These are phyloP conservation scores for Leptographium procerum DNA, from an alignment of 2,329 filamentous ascomycete species.

Conservation along the genomic window DNA sequence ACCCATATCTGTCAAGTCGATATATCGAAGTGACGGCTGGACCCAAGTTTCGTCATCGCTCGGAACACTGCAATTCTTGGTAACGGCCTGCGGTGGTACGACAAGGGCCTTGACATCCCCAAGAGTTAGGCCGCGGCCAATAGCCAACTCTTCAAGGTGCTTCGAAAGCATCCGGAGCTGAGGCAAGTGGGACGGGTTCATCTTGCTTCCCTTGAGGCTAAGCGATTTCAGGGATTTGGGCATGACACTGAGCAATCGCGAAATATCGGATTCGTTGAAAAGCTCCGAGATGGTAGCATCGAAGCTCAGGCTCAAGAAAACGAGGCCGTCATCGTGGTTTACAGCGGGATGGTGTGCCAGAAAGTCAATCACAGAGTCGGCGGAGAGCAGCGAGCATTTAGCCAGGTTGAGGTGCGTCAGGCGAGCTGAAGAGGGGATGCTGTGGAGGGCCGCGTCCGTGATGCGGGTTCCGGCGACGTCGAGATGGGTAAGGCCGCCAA, in stretches of 20 bases:
- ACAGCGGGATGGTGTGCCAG: constrained; percentile 60
- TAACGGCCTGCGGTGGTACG: constrained; percentile 30
- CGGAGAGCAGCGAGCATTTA: constrained; percentile 60
- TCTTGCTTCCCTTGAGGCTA: constrained; percentile 63
- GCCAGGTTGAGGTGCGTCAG: constrained; percentile 70
- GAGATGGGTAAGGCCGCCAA: constrained; percentile 60
- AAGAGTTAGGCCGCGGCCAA: constrained; percentile 57
- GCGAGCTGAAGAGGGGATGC: constrained; percentile 58
- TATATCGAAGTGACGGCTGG: constrained; percentile 55
- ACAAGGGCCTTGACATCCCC: constrained; percentile 57
- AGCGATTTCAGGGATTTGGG: constrained; percentile 59
- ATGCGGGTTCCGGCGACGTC: constrained; percentile 71
- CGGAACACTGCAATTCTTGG: neutral
- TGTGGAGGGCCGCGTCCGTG: constrained; percentile 57
- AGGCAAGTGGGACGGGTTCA: constrained; percentile 52
- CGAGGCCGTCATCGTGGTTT: constrained; percentile 38
- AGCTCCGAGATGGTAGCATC: constrained; percentile 64
- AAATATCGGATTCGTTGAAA: constrained; percentile 53
- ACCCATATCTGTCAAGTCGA: constrained; percentile 65
- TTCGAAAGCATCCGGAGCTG: constrained; percentile 55
- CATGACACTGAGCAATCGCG: constrained; percentile 52
- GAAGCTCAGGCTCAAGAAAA: constrained; percentile 62
- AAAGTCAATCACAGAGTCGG: constrained; percentile 57
- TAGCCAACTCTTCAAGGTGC: constrained; percentile 63
- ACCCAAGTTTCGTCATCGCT: constrained; percentile 29